These are phyloP conservation scores for Phaeoacremonium minimum DNA, from an alignment of 2,329 filamentous ascomycete genomes.

Conservation along the genomic window DNA sequence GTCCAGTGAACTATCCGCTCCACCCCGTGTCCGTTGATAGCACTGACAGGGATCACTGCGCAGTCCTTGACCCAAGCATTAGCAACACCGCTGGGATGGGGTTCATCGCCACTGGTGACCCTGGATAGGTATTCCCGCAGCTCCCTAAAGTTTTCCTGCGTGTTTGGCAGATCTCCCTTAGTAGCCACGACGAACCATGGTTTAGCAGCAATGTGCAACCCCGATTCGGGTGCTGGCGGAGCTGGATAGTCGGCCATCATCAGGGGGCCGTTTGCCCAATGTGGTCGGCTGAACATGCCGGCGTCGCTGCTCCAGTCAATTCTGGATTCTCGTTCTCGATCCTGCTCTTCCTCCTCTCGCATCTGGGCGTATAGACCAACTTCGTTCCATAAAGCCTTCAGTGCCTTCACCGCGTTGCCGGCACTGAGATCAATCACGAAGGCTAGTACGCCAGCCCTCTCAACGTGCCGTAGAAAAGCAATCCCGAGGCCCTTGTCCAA, in stretches of 20 bases:
- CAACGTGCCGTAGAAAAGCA: constrained; percentile 88
- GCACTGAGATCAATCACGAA: constrained; percentile 87
- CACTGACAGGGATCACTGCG: constrained; percentile 78
- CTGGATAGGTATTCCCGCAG: constrained; percentile 67
- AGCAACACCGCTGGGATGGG: constrained; percentile 68
- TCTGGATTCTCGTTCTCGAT: constrained; percentile 52
- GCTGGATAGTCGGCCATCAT: constrained; percentile 23
- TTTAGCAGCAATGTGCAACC: constrained; percentile 82
- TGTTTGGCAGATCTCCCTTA: constrained; percentile 79
- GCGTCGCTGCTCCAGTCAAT: constrained; percentile 58
- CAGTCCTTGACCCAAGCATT: constrained; percentile 57
- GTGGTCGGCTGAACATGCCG: constrained; percentile 16
- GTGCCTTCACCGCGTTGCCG: constrained; percentile 72
- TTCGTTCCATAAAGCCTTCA: constrained; percentile 85
- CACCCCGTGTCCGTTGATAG: constrained; percentile 81
- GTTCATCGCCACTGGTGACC: constrained; percentile 56
- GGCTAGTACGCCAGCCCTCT: constrained; percentile 85
- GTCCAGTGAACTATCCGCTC: constrained; percentile 70
- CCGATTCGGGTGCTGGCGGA: constrained; percentile 21
- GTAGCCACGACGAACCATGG: constrained; percentile 96
- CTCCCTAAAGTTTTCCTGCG: constrained; percentile 69
- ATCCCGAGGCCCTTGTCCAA: constrained; percentile 87
- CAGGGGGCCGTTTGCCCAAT: constrained; percentile 16
- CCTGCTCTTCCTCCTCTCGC: constrained; percentile 67
- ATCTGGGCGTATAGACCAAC: constrained; percentile 81